These are phyloP conservation scores for Tinospora cordifolia DNA, from an alignment of 164 flowering plant genomes.

Conservation along the genomic window DNA sequence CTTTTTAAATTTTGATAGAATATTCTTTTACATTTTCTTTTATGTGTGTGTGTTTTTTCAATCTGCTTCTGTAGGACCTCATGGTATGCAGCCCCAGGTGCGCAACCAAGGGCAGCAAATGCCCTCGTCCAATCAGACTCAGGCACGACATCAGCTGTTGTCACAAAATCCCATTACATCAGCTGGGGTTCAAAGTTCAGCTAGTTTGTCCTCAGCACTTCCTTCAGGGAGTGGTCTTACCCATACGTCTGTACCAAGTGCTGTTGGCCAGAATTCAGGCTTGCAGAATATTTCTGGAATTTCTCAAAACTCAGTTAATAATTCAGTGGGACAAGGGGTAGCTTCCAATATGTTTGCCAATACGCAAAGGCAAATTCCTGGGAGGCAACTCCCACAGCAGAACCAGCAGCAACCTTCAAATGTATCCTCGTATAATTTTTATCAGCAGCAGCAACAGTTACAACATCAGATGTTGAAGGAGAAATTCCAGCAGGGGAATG, in stretches of 20 bases:
- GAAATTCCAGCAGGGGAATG: slow-evolving; percentile 45
- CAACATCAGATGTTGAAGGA: slow-evolving; percentile 35
- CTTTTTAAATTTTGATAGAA: neutral
- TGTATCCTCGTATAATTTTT: slow-evolving; percentile 36
- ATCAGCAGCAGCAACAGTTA: slow-evolving; percentile 39
- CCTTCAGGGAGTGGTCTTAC: too few species aligned
- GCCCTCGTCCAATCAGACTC: slow-evolving; percentile 54
- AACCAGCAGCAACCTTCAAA: slow-evolving; percentile 43
- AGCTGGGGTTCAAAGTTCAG: slow-evolving; percentile 44
- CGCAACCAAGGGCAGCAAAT: slow-evolving; percentile 51
- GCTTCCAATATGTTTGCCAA: slow-evolving; percentile 46
- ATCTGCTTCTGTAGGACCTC: neutral
- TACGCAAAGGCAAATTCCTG: slow-evolving; percentile 63
- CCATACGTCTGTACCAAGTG: too few species aligned
- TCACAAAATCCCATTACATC: slow-evolving; percentile 43
- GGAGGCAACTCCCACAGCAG: slow-evolving; percentile 46
- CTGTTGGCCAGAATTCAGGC: too few species aligned
- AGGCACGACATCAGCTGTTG: slow-evolving; percentile 46
- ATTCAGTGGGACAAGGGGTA: slow-evolving; percentile 48
- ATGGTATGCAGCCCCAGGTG: slow-evolving; percentile 49
- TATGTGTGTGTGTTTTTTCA: neutral
- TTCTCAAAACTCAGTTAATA: slow-evolving; percentile 40
- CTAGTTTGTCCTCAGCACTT: slow-evolving; percentile 40
- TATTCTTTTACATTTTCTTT: neutral
- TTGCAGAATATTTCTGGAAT: slow-evolving; percentile 52